Evolutionary conservation across 345 rosid genomes (phyloP), one percentile per base, ranked within the genome.

Genomic region (Schrenkiella parvula): DNA sequence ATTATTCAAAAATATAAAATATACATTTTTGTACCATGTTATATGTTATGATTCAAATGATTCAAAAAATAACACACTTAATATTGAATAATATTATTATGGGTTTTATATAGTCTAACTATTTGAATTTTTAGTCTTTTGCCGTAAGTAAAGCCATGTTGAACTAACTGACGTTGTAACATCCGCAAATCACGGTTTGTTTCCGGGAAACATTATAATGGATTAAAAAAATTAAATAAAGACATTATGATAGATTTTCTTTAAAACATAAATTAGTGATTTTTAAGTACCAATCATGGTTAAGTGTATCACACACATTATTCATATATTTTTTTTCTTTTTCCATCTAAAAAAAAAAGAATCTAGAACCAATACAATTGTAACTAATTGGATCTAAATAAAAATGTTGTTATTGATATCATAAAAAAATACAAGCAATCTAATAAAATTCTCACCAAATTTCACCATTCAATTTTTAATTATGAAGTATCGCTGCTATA

Each of bases 131-230:
- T 23, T 68, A 51, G 69, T 68, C 74, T 62, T 68, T 68, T 51
- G 43, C 51, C 39, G 26, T 68, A 62, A 62, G 65, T 61, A 25
- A 75, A 75, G 74, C 66, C 70, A 75, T 68, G 79, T 68, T 60
- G 70, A 61, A 61, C 64, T 75, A 69, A 69, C 62, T 68, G 70
- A 75, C 74, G 75, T 62, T 35, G 70, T 14, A 69, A 69, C 74
- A 22, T 75, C 79, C 79, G 79, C 21, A 75, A 75, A 75, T 75
- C 71, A 75, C 79, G 79, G 74, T 75, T 69, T 37, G 52, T 62
- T 54, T 63, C 75, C 37, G 13, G 70, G 69, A 75, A 75, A 68
- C 74, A 61, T 9, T 66, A 66, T 66, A 47, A 73, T 73, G 52
- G 38, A 53, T n/a, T 47, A n/a, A 35, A 28, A 28, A n/a, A n/a